These are phyloP conservation scores for Rhizopogon parksii DNA, from an alignment of 1,284 basidiomycete species.

Conservation along the genomic window DNA sequence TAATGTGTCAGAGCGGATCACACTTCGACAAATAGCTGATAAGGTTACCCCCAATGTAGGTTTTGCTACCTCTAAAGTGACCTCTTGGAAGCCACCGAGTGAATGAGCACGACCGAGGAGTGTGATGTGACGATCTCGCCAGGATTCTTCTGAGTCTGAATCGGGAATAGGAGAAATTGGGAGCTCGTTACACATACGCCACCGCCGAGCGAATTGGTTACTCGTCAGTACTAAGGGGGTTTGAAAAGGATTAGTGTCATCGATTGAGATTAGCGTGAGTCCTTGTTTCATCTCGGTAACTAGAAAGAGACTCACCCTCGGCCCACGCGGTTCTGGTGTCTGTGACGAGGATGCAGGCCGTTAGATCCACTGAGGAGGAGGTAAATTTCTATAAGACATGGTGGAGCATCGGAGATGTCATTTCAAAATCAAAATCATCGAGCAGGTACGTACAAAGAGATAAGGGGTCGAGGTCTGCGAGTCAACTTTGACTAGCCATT, in stretches of 20 bases:
- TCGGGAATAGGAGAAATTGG: slow-evolving; percentile 22
- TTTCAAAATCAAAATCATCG: slow-evolving; percentile 6
- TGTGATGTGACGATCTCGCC: slow-evolving; percentile 47
- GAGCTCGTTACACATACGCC: slow-evolving; percentile 50
- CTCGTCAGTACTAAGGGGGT: slow-evolving; percentile 43
- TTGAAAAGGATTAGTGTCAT: slow-evolving; percentile 12
- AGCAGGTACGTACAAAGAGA: slow-evolving; percentile 50
- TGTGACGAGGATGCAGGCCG: slow-evolving; percentile 58
- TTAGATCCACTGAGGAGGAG: slow-evolving; percentile 45
- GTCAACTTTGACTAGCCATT: slow-evolving; percentile 68
- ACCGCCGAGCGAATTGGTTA: slow-evolving; percentile 58
- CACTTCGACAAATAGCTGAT: background rate
- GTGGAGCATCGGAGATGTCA: slow-evolving; percentile 1
- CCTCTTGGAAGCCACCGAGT: slow-evolving; percentile 46
- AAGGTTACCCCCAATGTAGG: slow-evolving; percentile 50
- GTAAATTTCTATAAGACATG: slow-evolving; percentile 47
- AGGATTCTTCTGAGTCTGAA: slow-evolving; percentile 44
- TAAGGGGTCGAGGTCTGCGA: slow-evolving; percentile 54
- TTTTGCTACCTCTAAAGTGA: slow-evolving; percentile 51
- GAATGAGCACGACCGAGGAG: slow-evolving; percentile 51
- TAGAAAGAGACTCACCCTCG: slow-evolving; percentile 46
- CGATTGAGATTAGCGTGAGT: slow-evolving; percentile 13
- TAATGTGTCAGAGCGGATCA: slow-evolving; percentile 12
- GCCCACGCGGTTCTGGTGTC: slow-evolving; percentile 69
- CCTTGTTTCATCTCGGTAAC: slow-evolving; percentile 9